Evolutionary conservation across 352 stramenopile species (phyloP).

Genomic region (Phytophthora cryptogea): DNA sequence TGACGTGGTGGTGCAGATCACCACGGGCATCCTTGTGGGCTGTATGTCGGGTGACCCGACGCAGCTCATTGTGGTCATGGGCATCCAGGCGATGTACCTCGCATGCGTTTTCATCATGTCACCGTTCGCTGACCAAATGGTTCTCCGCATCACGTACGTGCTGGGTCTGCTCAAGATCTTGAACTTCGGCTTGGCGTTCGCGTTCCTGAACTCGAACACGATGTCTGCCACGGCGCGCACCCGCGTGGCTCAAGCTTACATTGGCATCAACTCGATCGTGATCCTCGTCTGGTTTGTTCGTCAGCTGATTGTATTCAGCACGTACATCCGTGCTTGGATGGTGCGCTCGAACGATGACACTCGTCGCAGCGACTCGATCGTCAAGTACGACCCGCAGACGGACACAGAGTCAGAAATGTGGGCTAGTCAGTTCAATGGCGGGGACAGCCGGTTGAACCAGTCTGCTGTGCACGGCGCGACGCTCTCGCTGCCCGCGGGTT

Average conservation of each 20-base stretch:
- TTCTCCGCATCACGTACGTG: slow-evolving; percentile 53
- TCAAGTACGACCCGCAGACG: slow-evolving; percentile 43
- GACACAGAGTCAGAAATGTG: slow-evolving; percentile 49
- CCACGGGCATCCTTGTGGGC: slow-evolving; percentile 58
- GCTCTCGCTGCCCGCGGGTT: slow-evolving; percentile 13
- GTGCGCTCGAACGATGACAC: slow-evolving; percentile 43
- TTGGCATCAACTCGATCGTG: slow-evolving; percentile 66
- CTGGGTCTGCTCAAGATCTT: slow-evolving; percentile 58
- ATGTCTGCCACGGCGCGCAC: slow-evolving; percentile 45
- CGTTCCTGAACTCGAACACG: slow-evolving; percentile 56
- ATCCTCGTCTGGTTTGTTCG: slow-evolving; percentile 64
- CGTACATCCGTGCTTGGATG: slow-evolving; percentile 62
- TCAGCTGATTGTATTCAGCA: slow-evolving; percentile 61
- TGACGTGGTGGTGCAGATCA: slow-evolving; percentile 56
- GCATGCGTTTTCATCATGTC: slow-evolving; percentile 48
- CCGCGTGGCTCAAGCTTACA: slow-evolving; percentile 54
- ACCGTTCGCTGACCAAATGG: slow-evolving; percentile 42
- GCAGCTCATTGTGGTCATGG: slow-evolving; percentile 62
- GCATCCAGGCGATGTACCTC: slow-evolving; percentile 57
- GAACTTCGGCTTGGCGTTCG: slow-evolving; percentile 63
- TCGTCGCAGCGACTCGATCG: slow-evolving; percentile 24
- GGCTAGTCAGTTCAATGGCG: slow-evolving; percentile 40
- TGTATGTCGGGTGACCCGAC: slow-evolving; percentile 57
- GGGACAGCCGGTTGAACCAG: slow-evolving; percentile 10
- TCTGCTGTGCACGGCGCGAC: slow-evolving; percentile 20